These are phyloP conservation scores for Xylaria sp. DNA, from an alignment of 2,329 filamentous ascomycete species.

Conservation along the genomic window DNA sequence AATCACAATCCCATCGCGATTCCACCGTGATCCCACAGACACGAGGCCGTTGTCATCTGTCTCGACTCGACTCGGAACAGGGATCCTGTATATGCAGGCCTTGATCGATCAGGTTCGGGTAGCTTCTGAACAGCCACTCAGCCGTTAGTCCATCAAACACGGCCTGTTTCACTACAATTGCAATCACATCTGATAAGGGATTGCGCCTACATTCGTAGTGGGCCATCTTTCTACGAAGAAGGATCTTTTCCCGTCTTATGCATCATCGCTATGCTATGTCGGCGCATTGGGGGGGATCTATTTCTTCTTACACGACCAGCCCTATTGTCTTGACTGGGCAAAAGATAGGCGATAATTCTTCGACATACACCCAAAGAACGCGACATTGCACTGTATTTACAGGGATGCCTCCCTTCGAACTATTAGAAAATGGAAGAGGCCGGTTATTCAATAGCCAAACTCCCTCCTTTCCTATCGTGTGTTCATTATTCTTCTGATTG, in stretches of 20 bases:
- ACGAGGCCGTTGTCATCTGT: neutral
- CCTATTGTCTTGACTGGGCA: neutral
- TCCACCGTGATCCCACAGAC: neutral
- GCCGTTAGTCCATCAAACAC: conserved; percentile 24
- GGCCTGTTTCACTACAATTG: conserved; percentile 20
- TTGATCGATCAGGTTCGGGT: neutral
- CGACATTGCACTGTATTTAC: neutral
- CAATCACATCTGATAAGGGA: neutral
- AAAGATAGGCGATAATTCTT: neutral
- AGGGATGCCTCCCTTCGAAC: neutral
- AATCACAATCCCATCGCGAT: neutral
- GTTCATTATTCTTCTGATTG: conserved; percentile 24
- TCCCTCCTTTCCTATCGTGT: neutral
- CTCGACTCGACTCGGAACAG: conserved; percentile 4
- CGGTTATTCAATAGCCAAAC: neutral
- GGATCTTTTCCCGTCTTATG: neutral
- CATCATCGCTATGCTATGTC: neutral
- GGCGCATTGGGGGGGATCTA: neutral
- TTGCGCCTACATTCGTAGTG: neutral
- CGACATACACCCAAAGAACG: neutral
- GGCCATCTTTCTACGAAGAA: neutral
- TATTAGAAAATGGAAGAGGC: neutral
- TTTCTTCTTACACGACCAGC: neutral
- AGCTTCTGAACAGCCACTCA: neutral
- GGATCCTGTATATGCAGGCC: neutral